A percentile compares a stretch with the other conserved stretches of the same genome.
Conservation (phyloP, 768 basidiomycete genomes). For the Heimioporus sp. region DNA sequence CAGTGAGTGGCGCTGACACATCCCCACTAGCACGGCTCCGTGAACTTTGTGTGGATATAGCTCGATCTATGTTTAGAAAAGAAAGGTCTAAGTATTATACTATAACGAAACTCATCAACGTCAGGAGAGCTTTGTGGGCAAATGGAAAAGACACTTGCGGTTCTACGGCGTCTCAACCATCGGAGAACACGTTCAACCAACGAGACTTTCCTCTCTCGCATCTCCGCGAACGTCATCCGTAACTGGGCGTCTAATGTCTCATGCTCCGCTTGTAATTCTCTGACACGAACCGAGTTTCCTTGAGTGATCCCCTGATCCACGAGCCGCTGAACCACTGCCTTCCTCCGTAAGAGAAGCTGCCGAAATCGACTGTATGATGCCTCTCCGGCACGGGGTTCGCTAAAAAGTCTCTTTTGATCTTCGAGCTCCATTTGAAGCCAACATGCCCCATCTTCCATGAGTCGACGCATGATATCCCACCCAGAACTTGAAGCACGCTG, state of each 20-base stretch:
- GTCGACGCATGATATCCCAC: not conserved
- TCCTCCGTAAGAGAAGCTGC: slow-evolving; percentile 1
- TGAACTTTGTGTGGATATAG: too few species aligned
- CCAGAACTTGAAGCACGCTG: not conserved
- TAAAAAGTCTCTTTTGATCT: not conserved
- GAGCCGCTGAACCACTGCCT: not conserved
- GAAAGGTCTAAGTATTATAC: not conserved
- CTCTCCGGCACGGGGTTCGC: not conserved
- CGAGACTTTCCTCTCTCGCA: not conserved
- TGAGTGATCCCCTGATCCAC: not conserved
- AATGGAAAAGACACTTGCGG: not conserved
- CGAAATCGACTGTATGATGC: slow-evolving; percentile 1
- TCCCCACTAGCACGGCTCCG: too few species aligned
- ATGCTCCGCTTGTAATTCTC: slow-evolving; percentile 1
- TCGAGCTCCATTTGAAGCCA: slow-evolving; percentile 1
- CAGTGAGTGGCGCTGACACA: too few species aligned
- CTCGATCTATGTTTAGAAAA: too few species aligned
- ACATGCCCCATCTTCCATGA: not conserved
- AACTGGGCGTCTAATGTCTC: not conserved
- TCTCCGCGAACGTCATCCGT: not conserved
- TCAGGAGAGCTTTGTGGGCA: not conserved
- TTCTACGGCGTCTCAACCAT: slow-evolving; percentile 1
- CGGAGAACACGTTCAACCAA: not conserved
- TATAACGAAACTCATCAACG: not conserved
- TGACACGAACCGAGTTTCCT: not conserved